phyloP scores from a whole-genome alignment of 176 grass and related monocot species.

The Poa pratensis region DNA sequence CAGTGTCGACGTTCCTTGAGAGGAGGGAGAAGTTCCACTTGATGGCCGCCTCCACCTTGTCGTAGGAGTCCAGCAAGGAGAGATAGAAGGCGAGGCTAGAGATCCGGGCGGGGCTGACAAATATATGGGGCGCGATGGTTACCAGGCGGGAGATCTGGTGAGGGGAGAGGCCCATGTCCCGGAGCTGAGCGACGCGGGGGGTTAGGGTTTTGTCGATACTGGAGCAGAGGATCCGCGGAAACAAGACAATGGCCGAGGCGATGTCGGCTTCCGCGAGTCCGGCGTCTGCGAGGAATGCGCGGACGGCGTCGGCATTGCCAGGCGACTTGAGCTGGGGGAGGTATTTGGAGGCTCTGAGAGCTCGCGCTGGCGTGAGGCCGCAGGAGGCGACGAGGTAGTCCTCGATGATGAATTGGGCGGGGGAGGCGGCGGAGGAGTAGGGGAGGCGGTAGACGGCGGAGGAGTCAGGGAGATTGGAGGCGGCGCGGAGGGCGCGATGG shows the following conservation, averaged over 20 bases:
- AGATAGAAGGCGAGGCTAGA: background rate
- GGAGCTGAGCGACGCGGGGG: slow-evolving; percentile 2
- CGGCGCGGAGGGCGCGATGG: background rate
- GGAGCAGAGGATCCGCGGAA: background rate
- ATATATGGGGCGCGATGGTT: background rate
- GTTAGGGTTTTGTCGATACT: slow-evolving; percentile 24
- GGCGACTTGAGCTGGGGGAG: slow-evolving; percentile 25
- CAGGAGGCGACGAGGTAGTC: slow-evolving; percentile 12
- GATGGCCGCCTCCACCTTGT: background rate
- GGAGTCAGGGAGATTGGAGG: background rate
- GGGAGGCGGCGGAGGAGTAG: background rate
- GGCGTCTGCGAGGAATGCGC: background rate
- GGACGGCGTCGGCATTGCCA: slow-evolving; percentile 35
- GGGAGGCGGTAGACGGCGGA: background rate
- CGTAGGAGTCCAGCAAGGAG: background rate
- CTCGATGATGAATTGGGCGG: background rate
- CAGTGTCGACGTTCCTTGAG: background rate
- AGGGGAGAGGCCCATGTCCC: background rate
- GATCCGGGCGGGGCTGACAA: background rate
- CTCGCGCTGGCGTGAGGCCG: background rate
- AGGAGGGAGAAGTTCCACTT: background rate
- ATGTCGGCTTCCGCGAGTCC: slow-evolving; percentile 19
- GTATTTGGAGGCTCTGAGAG: background rate
- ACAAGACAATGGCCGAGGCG: background rate
- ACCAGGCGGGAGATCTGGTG: background rate